Evolutionary conservation across 2,329 filamentous ascomycete genomes (phyloP).

Genomic region (Pyricularia grisea): DNA sequence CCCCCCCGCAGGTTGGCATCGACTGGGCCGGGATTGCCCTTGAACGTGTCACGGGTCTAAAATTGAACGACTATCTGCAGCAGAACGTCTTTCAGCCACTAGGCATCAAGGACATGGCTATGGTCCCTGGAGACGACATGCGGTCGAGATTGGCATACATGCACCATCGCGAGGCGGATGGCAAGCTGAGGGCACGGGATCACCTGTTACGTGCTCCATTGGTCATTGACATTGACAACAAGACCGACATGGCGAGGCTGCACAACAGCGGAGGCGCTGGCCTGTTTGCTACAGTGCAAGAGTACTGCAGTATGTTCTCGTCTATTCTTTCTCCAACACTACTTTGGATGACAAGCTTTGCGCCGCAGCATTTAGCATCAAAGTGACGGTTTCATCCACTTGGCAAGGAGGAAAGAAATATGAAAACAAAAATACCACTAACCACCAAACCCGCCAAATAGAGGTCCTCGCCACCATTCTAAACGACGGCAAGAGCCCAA

Average conservation of each 20-base stretch:
- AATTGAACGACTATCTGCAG: slow-evolving; percentile 32
- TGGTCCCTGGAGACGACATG: background rate
- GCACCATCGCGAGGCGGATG: background rate
- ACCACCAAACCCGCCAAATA: background rate
- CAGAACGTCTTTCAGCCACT: slow-evolving; percentile 33
- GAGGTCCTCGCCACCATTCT: slow-evolving; percentile 48
- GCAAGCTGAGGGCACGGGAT: background rate
- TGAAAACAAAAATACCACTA: background rate
- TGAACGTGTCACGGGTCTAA: background rate
- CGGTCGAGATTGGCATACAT: background rate
- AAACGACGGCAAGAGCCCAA: slow-evolving; percentile 51
- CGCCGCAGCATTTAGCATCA: too few relatives aligned
- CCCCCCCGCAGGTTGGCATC: slow-evolving; percentile 15
- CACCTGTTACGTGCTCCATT: background rate
- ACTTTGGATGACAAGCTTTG: too few relatives aligned
- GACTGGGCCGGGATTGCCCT: slow-evolving; percentile 30
- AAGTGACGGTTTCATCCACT: too few relatives aligned
- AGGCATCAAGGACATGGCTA: slow-evolving; percentile 16
- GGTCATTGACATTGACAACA: background rate
- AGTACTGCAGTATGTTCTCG: slow-evolving; percentile 21
- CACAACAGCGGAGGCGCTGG: slow-evolving; percentile 34
- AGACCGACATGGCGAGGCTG: background rate
- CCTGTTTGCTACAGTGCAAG: slow-evolving; percentile 28
- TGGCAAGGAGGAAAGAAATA: too few relatives aligned
- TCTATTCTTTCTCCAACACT: background rate